Base-by-base conservation (phyloP, 805 yeast genomes). In the Maudiozyma turicensis region DNA sequence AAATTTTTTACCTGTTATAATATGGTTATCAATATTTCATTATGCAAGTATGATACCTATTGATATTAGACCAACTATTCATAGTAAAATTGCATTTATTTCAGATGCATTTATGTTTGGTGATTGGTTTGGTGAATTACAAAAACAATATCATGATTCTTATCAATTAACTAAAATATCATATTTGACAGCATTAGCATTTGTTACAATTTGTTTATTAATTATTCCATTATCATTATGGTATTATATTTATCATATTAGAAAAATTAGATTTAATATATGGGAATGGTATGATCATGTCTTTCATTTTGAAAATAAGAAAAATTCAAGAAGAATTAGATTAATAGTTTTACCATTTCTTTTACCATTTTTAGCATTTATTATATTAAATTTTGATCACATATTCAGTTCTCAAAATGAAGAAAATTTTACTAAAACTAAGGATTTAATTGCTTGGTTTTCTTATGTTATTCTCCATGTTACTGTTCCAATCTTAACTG, bases 401-500 rank as follows among this genome's bases (percentile, higher is more conserved):
- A 56, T 59, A 38, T 64, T 76, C 39, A 66, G 73, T 8, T 61
- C 66, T 8, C 77, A 71, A 51, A 47, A 47, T 8, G 61, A 55
- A 37, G 48, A 46, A n/a, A 61, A 72, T 15, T 67, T 75, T 45
- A 63, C 71, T 45, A 69, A 73, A 8, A 54, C 63, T 11, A 73
- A 75, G 54, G 86, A 82, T 61, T 53, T 81, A 8, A 51, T 72
- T 31, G 81, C 87, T 1, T 80, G 86, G 84, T 61, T 73, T 42
- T 76, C 78, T 35, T 81, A 82, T 58, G 86, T 82, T 10, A 59
- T 82, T 20, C 70, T 78, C 38, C 88, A 83, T 61, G 70, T 82
- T 39, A 69, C 77, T 29, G 77, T 74, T 5, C 86, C 88, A 0
- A 74, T 82, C 7, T 61, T 81, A 52, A 78, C 84, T 0, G 78